Conservation (phyloP, 257 asterid species). For the Leptodermis oblonga region DNA sequence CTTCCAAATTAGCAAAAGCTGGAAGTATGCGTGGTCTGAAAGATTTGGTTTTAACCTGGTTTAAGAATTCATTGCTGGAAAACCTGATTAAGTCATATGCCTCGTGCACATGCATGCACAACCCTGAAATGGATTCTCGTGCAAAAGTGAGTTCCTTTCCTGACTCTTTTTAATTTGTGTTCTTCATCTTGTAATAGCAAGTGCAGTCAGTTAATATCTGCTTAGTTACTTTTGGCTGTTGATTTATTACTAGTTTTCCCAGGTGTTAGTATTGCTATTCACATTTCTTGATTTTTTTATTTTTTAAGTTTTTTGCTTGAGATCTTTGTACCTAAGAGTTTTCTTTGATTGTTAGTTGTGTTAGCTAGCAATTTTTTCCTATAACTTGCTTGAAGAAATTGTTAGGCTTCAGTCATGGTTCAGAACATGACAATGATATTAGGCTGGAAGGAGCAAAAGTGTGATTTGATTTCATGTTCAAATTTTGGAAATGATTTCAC, state of each 20-base stretch:
- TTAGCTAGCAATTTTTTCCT: background rate
- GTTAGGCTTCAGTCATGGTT: background rate
- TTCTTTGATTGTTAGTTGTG: conserved; percentile 1
- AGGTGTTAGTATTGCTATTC: background rate
- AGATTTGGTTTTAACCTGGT: conserved; percentile 60
- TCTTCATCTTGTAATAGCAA: background rate
- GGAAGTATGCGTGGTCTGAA: conserved; percentile 35
- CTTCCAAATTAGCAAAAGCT: conserved; percentile 25
- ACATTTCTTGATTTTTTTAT: background rate
- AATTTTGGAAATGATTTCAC: background rate
- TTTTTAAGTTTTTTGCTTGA: too few species aligned
- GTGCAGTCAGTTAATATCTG: background rate
- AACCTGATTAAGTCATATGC: conserved; percentile 68
- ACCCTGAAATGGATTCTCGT: conserved; percentile 36
- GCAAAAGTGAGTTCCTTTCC: conserved; percentile 53
- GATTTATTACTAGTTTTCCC: background rate
- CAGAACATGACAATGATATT: background rate
- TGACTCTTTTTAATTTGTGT: background rate
- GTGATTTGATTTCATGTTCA: background rate
- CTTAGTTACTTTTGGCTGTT: background rate
- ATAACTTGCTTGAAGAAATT: background rate
- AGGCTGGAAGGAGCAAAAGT: background rate
- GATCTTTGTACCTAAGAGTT: background rate
- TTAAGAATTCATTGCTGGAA: conserved; percentile 43
- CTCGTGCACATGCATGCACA: conserved; percentile 60